Conservation (phyloP, 768 basidiomycete species). For the Trametes gibbosa region DNA sequence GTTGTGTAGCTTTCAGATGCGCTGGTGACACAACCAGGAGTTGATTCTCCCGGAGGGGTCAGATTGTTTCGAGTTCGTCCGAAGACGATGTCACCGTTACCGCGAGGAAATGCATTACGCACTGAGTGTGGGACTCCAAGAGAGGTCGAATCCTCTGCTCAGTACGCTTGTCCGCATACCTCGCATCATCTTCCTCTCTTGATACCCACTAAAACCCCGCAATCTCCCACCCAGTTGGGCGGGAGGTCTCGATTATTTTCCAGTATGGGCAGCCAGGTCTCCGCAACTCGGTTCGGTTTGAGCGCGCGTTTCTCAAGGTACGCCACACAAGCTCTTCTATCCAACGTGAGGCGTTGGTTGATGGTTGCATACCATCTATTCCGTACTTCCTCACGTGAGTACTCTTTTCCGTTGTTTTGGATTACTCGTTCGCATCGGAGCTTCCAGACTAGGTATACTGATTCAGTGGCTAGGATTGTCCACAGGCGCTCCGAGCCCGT, state of each 20-base stretch:
- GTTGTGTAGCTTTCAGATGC: no score
- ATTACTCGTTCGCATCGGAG: constrained; percentile 4
- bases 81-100: no score
- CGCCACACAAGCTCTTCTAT: neutral
- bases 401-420: neutral
- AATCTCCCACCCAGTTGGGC: neutral
- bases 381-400: neutral
- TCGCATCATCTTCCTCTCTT: no score
- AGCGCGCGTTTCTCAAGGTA: neutral
- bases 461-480: neutral
- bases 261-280: neutral
- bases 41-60: neutral
- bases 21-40: neutral
- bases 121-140: no score
- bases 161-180: no score
- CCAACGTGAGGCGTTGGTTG: neutral
- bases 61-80: neutral
- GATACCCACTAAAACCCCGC: no score
- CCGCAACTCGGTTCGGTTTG: neutral
- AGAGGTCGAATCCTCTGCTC: no score
- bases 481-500: neutral
- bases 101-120: constrained; percentile 12
- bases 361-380: neutral
- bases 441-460: constrained; percentile 7
- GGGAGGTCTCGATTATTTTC: neutral